Evolutionary conservation across 805 yeast species (phyloP), one percentile per base, ranked within the genome.

Genomic region (Tetrapisispora namnaoensis): DNA sequence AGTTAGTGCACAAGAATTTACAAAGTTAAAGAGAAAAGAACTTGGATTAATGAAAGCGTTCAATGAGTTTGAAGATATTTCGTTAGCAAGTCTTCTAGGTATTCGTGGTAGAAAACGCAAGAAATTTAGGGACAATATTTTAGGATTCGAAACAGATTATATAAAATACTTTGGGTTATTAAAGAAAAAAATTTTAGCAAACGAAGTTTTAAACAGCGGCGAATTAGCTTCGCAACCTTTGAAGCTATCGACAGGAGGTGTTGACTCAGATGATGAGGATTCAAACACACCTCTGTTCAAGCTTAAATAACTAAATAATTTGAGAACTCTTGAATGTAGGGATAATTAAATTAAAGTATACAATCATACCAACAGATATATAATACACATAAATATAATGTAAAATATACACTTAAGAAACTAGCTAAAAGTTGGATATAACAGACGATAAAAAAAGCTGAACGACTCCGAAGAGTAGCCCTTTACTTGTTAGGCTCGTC

Each of bases 81-180:
- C 68, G 9, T 55, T 63, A 56, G 69, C 69, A 2, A 62, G 64
- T 6, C 62, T 63, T 3, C 56, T 65, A 21, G 70, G 70, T n/a
- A 59, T 65, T 22, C 61, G 69, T 38, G 68, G 69, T 39, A 64
- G 65, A 51, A 66, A 63, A 48, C 56, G 68, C 34, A 63, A 59
- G 57, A 63, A 58, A 53, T 64, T 55, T 51, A 57, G 52, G 20
- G 69, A 66, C 43, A 55, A 57, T 4, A 50, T 63, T 17, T 47
- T 65, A 16, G 69, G 68, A 3, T 63, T 61, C 48, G 69, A 66
- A 50, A 65, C 69, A 3, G 69, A 65, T 47, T 61, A 50, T 47
- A 38, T 62, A 22, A 51, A 54, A 28, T 55, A 50, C 36, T 54
- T 63, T 41, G 55, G 52, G 18, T 56, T 56, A 8, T 55, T 62